A percentile compares a stretch with the other conserved stretches of the same genome.
Evolutionary conservation across 306 rosid species (phyloP).

Genomic region (Castanea sativa): DNA sequence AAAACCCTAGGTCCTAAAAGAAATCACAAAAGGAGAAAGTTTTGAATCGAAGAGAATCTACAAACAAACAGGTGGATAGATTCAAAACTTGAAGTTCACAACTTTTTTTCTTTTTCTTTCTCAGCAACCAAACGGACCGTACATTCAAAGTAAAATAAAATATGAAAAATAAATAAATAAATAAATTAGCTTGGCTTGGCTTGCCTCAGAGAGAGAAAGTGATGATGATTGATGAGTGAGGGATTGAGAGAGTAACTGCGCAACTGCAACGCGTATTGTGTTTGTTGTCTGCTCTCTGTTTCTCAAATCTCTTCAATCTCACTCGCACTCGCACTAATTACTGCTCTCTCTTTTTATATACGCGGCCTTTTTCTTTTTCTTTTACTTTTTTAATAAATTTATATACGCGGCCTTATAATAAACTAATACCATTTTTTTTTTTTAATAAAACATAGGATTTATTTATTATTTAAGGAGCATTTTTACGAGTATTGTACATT

Average conservation of each 20-base stretch:
- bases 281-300: constrained; percentile 3
- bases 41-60: background rate
- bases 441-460: no score
- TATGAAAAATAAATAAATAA: background rate
- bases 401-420: no score
- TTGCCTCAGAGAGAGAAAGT: constrained; percentile 13
- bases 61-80: background rate
- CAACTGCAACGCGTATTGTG: constrained; percentile 9
- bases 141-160: background rate
- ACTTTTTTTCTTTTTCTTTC: background rate
- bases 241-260: background rate
- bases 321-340: background rate
- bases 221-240: background rate
- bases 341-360: no score
- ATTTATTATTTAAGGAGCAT: no score
- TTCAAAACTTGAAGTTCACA: constrained; percentile 4
- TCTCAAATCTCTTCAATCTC: background rate
- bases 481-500: no score
- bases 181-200: background rate
- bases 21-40: background rate
- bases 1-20: constrained; percentile 27
- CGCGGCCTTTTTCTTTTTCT: no score
- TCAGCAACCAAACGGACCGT: constrained; percentile 4
- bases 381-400: no score
- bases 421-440: no score